Evolutionary conservation across 495 filamentous ascomycete species (phyloP), one percentile per base, ranked within the genome.

Genomic region (Lentithecium fluviatile): DNA sequence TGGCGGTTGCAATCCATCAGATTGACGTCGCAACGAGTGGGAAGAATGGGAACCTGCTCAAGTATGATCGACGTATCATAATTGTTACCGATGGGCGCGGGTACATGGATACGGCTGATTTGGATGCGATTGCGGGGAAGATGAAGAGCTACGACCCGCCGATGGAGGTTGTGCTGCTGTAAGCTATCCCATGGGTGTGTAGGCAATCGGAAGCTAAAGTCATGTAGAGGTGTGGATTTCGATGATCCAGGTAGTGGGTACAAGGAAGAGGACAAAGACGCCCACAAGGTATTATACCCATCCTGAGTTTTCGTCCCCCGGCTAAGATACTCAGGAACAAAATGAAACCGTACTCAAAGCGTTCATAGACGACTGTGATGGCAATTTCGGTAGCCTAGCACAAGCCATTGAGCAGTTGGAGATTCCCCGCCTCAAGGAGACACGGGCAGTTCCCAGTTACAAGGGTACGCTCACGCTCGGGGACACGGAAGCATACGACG

Each of bases 241-340:
- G 91, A 99, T 65, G 95, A 97, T 75, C 69, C 84, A 3, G 91
- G 96, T 29, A 96, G 85, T 68, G 91, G 92, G 25, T 87, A 89
- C 68, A 95, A 93, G 72, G 93, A 99, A 77, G 93, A 99, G 73
- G 84, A 88, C 65, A 99, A 99, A 73, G 77, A 83, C 49, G 57
- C 66, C 2, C 59, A 70, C 55, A 97, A 97, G 58, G 66, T 65
- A 49, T 20, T 42, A 32, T 48, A 17, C 23, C 15, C 2, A 17
- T 36, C 6, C 38, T 11, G 6, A 12, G 23, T 10, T 11, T 23
- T 15, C 10, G n/a, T 19, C 12, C n/a, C 20, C n/a, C 6, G 23
- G 46, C 47, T 8, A 56, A 60, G 2, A 32, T 13, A 23, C 42
- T 0, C 40, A 88, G 85, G 73, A 71, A 37, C 56, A 76, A 37